Base-by-base conservation (phyloP, 2,329 filamentous ascomycete species). In the Aspergillus sp. region DNA sequence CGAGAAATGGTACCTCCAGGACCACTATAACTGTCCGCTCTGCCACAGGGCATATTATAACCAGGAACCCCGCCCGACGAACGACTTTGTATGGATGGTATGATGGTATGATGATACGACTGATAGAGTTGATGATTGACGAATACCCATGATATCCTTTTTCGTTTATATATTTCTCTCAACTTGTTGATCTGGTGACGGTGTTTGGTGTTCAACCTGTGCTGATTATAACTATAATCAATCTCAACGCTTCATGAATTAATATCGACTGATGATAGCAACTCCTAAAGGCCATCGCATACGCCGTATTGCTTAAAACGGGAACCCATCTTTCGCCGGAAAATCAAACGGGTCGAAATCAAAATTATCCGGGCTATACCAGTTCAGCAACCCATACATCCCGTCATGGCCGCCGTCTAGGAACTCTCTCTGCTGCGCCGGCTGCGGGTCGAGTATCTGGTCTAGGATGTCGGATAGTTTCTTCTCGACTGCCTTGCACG, bases 11-110 rank as follows among this genome's bases (percentile, higher is more conserved):
- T 76, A 72, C 53, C 62, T 76, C 40, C 66, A 72, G 12, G 68
- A 73, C 60, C 73, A 76, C 47, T 75, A 68, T 55, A 73, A 73
- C 45, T 76, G 73, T 46, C 73, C 73, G 17, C 63, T 76, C 27
- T 76, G 73, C 47, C 72, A 76, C 41, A 62, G 68, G 6, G 68
- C 70, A 2, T 76, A 75, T 65, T 76, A 66, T 58, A 62, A 66
- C 39, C 62, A 69, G 47, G 69, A 73, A 44, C 57, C 64, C 33
- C 65, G 66, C 46, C 66, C 66, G 7, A 66, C 62, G 31, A 68
- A 64, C 27, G 71, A 74, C 51, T 75, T 70, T 66, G 66, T 74
- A 31, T 74, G 72, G 71, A 72, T 75, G 68, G 73, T 73, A 57
- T 66, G 61, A 66, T 23, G n/a, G 7, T 8, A 33, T 35, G n/a